Evolutionary conservation across 441 rosid genomes (phyloP).

Genomic region (Adansonia rubrostipa): DNA sequence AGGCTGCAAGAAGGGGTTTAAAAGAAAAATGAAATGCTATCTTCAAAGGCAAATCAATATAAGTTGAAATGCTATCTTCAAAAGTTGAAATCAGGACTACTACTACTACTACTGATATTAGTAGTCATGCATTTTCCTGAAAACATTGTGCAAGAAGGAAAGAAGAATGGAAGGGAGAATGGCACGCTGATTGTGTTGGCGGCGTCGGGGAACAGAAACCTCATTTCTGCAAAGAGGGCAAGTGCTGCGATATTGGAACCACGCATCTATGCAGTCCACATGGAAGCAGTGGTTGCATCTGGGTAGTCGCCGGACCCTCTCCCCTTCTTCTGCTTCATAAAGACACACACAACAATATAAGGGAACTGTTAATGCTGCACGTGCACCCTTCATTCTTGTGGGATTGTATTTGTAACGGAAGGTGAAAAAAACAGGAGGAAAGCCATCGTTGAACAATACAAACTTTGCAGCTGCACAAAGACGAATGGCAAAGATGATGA

Average conservation of each 20-base stretch:
- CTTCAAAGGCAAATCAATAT: too few species aligned
- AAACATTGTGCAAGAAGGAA: conserved; percentile 16
- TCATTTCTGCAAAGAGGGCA: conserved; percentile 48
- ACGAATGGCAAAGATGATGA: conserved; percentile 18
- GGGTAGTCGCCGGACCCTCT: conserved; percentile 39
- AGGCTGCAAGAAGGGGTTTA: background rate
- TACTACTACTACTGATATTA: background rate
- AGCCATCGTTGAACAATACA: conserved; percentile 16
- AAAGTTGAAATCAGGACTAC: too few species aligned
- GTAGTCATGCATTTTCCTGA: conserved; percentile 23
- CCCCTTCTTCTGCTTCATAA: conserved; percentile 31
- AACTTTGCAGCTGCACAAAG: background rate
- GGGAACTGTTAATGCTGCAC: conserved; percentile 6
- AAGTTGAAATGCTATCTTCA: too few species aligned
- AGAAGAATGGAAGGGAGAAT: background rate
- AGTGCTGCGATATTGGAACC: conserved; percentile 38
- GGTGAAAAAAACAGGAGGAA: conserved; percentile 27
- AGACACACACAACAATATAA: conserved; percentile 45
- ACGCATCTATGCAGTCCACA: conserved; percentile 45
- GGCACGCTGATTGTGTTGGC: background rate
- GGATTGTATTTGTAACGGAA: conserved; percentile 20
- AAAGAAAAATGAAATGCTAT: background rate
- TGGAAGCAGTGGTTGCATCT: conserved; percentile 57
- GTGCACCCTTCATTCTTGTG: background rate
- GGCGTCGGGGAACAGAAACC: conserved; percentile 13